Conservation (phyloP, 2,329 filamentous ascomycete genomes). For the Pyricularia sp. region DNA sequence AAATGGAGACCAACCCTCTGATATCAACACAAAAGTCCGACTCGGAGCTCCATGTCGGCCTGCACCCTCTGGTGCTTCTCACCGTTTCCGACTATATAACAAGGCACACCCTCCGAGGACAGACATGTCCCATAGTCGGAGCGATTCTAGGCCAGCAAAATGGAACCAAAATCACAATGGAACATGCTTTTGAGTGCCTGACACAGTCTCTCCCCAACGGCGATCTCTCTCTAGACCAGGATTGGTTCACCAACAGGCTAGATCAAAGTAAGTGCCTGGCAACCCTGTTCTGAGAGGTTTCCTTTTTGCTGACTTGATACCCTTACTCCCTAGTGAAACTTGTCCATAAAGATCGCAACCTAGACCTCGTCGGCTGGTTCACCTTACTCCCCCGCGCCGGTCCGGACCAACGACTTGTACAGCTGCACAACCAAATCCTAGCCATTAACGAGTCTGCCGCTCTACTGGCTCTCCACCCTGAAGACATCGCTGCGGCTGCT, state of each 20-base stretch:
- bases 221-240: constrained; percentile 47
- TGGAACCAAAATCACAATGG: constrained; percentile 79
- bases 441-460: constrained; percentile 72
- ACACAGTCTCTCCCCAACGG: constrained; percentile 36
- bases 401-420: constrained; percentile 54
- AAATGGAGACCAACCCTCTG: constrained; percentile 35
- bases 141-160: constrained; percentile 85
- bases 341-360: constrained; percentile 70
- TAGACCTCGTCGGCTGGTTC: constrained; percentile 90
- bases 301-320: not conserved
- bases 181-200: constrained; percentile 82
- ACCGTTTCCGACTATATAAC: constrained; percentile 96
- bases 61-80: constrained; percentile 90
- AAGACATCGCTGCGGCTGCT: constrained; percentile 39
- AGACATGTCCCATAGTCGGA: constrained; percentile 66
- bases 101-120: constrained; percentile 66
- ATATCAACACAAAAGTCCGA: constrained; percentile 53
- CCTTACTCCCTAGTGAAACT: constrained; percentile 53
- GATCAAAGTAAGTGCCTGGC: constrained; percentile 58
- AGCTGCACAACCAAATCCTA: constrained; percentile 68
- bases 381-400: constrained; percentile 62
- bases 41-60: constrained; percentile 66
- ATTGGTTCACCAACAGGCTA: constrained; percentile 65
- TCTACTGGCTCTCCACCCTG: constrained; percentile 74
- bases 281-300: not conserved